These are phyloP conservation scores for Pichia rugopelliculosa DNA, from an alignment of 805 yeast genomes.

Conservation along the genomic window DNA sequence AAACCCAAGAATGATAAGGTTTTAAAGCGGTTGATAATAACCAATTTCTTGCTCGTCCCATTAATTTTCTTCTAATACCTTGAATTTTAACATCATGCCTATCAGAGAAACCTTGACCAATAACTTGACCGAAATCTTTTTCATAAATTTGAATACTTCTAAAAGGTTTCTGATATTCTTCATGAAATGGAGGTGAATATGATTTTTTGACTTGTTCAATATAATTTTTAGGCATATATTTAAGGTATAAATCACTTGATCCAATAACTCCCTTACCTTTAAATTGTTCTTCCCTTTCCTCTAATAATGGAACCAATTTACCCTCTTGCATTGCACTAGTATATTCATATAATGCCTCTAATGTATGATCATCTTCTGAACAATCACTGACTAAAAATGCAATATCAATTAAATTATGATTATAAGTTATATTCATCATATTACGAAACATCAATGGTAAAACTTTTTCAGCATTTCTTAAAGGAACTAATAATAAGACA, in stretches of 20 bases:
- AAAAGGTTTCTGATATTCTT: constrained; percentile 59
- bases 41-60: constrained; percentile 89
- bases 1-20: constrained; percentile 86
- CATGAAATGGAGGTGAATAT: constrained; percentile 60
- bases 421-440: constrained; percentile 79
- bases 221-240: constrained; percentile 61
- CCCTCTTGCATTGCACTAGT: constrained; percentile 67
- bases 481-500: constrained; percentile 63
- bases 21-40: constrained; percentile 62
- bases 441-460: constrained; percentile 79
- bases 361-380: constrained; percentile 55
- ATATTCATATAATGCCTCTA: constrained; percentile 58
- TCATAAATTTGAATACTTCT: constrained; percentile 72
- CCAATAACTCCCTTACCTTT: constrained; percentile 38
- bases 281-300: constrained; percentile 32
- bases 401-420: constrained; percentile 70
- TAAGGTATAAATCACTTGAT: constrained; percentile 53
- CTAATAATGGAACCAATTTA: constrained; percentile 44
- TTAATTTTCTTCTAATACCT: constrained; percentile 73
- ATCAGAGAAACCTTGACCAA: constrained; percentile 80
- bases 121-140: constrained; percentile 75
- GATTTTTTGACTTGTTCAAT: constrained; percentile 49
- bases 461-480: constrained; percentile 71
- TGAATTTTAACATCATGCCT: constrained; percentile 81
- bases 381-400: constrained; percentile 80